phyloP scores from a whole-genome alignment of 345 rosid species.

The Murraya paniculata region DNA sequence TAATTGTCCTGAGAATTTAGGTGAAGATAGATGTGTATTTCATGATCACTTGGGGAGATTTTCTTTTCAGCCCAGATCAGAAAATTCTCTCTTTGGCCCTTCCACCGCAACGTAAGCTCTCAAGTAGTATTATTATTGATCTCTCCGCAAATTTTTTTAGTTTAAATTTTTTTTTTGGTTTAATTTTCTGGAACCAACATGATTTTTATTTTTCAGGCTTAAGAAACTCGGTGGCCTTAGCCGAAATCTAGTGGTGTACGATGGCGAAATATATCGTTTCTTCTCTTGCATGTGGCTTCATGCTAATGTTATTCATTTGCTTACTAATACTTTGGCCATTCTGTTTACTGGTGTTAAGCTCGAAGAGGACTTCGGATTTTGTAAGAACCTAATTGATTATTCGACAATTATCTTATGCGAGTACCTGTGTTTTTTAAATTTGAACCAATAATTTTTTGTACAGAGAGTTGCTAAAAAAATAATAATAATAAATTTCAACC shows the following conservation, averaged over 20 bases:
- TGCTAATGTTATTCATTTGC: slow-evolving; percentile 73
- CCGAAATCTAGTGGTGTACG: slow-evolving; percentile 45
- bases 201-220: slow-evolving; percentile 45
- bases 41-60: slow-evolving; percentile 50
- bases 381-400: slow-evolving; percentile 34
- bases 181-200: neutral
- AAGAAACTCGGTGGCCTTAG: slow-evolving; percentile 68
- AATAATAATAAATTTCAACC: neutral
- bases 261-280: slow-evolving; percentile 71
- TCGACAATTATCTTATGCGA: neutral
- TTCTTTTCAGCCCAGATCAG: slow-evolving; percentile 47
- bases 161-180: neutral
- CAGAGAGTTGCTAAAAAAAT: no score
- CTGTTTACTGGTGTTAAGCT: slow-evolving; percentile 63
- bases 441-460: no score
- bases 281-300: slow-evolving; percentile 92
- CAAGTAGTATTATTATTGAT: neutral
- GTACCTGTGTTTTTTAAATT: neutral
- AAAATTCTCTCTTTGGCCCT: slow-evolving; percentile 67
- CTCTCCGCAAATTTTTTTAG: neutral
- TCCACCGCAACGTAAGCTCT: slow-evolving; percentile 54
- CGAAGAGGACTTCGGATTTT: slow-evolving; percentile 87
- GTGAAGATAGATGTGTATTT: slow-evolving; percentile 34
- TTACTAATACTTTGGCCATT: slow-evolving; percentile 72
- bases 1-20: slow-evolving; percentile 51